Evolutionary conservation across 2,329 filamentous ascomycete genomes (phyloP).

Genomic region (Apiospora arundinis): DNA sequence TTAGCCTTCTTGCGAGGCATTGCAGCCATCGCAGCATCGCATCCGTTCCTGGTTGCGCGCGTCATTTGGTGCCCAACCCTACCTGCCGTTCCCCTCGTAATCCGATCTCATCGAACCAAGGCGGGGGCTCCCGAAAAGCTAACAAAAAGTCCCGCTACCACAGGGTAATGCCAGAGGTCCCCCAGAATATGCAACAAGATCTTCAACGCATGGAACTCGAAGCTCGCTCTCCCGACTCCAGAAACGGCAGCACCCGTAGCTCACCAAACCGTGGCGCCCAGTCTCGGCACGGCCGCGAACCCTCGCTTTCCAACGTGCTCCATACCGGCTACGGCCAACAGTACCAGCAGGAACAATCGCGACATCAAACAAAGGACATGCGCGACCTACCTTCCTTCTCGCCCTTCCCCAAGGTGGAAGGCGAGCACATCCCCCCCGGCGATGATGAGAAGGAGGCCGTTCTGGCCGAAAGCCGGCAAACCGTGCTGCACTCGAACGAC

Average conservation of each 20-base stretch:
- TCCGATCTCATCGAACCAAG: background rate
- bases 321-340: conserved; percentile 41
- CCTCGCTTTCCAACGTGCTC: conserved; percentile 49
- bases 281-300: conserved; percentile 49
- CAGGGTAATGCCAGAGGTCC: conserved; percentile 94
- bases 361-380: conserved; percentile 37
- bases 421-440: conserved; percentile 88
- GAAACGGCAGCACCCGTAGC: conserved; percentile 39
- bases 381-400: conserved; percentile 78
- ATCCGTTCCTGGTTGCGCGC: background rate
- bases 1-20: conserved; percentile 9
- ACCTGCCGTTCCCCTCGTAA: conserved; percentile 6
- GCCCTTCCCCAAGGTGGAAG: conserved; percentile 85
- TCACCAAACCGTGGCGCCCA: conserved; percentile 34
- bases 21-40: background rate
- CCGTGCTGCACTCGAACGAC: conserved; percentile 91
- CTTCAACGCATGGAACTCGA: conserved; percentile 89
- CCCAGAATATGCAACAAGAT: conserved; percentile 95
- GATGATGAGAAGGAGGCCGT: conserved; percentile 94
- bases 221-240: conserved; percentile 59
- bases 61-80: conserved; percentile 15
- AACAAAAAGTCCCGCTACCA: conserved; percentile 20
- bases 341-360: conserved; percentile 35
- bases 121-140: conserved; percentile 11
- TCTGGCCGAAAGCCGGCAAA: conserved; percentile 80